Evolutionary conservation across 2,329 filamentous ascomycete genomes (phyloP).

Genomic region (Fusarium neocosmosporiellum): DNA sequence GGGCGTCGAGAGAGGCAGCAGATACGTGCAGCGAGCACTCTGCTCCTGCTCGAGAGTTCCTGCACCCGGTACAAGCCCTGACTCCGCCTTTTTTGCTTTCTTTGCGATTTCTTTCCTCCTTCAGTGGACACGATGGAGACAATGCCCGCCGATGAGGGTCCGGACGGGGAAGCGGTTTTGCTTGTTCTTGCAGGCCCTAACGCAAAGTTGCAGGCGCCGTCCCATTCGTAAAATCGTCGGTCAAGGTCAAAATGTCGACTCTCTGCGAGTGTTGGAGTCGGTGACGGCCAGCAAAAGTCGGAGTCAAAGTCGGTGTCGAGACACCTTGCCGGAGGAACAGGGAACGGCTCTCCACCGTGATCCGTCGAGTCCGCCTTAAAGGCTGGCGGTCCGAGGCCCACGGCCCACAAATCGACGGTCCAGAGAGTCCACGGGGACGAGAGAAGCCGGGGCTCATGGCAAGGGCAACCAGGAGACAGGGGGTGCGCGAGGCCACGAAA

Average conservation of each 20-base stretch:
- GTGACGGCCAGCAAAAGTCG: conserved; percentile 39
- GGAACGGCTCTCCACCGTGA: conserved; percentile 38
- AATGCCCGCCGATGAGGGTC: conserved; percentile 18
- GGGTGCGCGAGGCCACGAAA: conserved; percentile 18
- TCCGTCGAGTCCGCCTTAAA: conserved; percentile 35
- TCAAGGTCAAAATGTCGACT: conserved; percentile 34
- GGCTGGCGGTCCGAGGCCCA: conserved; percentile 32
- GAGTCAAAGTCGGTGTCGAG: conserved; percentile 43
- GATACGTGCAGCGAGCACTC: conserved; percentile 24
- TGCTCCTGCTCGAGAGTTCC: conserved; percentile 21
- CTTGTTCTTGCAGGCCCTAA: conserved; percentile 38
- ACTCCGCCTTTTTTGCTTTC: conserved; percentile 35
- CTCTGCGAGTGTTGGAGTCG: conserved; percentile 38
- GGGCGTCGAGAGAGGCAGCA: conserved; percentile 11
- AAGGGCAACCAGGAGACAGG: conserved; percentile 22
- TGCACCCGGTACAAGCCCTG: conserved; percentile 19
- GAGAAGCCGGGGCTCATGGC: conserved; percentile 24
- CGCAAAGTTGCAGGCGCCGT: conserved; percentile 25
- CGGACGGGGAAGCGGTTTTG: conserved; percentile 23
- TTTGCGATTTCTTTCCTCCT: conserved; percentile 24
- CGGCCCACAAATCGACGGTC: conserved; percentile 24
- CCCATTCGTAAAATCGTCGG: conserved; percentile 39
- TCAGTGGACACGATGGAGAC: conserved; percentile 21
- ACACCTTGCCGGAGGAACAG: conserved; percentile 29
- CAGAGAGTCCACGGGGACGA: conserved; percentile 26